A percentile compares a stretch with the other conserved stretches of the same genome.
phyloP scores from a whole-genome alignment of 169 alveolate species.

The Sarcocystis neurona region DNA sequence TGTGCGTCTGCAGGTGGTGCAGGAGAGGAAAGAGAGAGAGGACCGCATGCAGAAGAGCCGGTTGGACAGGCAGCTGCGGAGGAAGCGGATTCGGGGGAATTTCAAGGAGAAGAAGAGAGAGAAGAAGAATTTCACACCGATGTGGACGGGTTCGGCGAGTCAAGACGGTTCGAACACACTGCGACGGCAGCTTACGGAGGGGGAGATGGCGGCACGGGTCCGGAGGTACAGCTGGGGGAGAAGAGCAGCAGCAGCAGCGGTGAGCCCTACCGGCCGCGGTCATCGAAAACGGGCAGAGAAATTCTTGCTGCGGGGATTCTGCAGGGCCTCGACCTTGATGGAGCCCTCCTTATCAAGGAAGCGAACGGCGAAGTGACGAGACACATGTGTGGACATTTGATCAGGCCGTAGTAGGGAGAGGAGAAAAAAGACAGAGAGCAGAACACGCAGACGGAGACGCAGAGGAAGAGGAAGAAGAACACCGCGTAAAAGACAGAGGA shows the following conservation, averaged over 20 bases:
- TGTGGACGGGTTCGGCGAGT: neutral
- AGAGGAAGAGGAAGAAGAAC: too few relatives aligned
- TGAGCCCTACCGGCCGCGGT: neutral
- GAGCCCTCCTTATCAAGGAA: neutral
- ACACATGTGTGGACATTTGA: slow-evolving; percentile 4
- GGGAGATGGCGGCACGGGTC: neutral
- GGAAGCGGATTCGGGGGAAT: neutral
- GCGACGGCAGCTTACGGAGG: too few relatives aligned
- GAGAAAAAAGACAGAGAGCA: too few relatives aligned
- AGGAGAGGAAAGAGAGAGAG: too few relatives aligned
- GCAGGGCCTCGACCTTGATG: slow-evolving; percentile 21
- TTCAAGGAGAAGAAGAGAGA: neutral
- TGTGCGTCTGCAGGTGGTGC: too few relatives aligned
- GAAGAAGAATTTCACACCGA: neutral
- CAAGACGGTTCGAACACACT: neutral
- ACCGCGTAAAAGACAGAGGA: too few relatives aligned
- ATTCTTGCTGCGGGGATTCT: slow-evolving; percentile 32
- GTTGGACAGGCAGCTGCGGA: neutral
- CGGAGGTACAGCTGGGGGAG: neutral
- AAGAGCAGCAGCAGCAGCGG: neutral
- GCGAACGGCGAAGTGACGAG: neutral
- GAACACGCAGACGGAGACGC: too few relatives aligned
- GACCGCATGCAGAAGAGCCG: neutral
- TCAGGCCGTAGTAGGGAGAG: neutral
- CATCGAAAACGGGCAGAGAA: neutral